Evolutionary conservation across 192 early-diverging fungal species (phyloP).

Genomic region (Lunasporangiospora selenospora): DNA sequence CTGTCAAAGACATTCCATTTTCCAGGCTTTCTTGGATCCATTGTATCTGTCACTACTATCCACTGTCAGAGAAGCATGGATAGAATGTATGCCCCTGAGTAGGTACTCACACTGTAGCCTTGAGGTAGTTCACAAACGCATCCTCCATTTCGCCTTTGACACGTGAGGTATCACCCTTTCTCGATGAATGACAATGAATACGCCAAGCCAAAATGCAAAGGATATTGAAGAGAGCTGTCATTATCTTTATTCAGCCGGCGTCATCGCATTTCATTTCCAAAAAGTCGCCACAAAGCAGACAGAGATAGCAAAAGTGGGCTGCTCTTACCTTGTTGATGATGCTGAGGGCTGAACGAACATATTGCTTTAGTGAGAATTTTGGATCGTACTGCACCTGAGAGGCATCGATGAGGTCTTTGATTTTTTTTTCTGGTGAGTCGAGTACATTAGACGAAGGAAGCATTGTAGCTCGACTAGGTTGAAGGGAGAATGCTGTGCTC

Average conservation of each 20-base stretch:
- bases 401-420: slow-evolving; percentile 18
- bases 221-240: neutral
- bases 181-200: too few relatives aligned
- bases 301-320: too few relatives aligned
- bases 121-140: slow-evolving; percentile 41
- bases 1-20: too few relatives aligned
- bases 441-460: slow-evolving; percentile 18
- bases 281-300: too few relatives aligned
- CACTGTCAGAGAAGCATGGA: too few relatives aligned
- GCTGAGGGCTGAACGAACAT: slow-evolving; percentile 31
- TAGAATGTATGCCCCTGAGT: too few relatives aligned
- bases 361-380: slow-evolving; percentile 12
- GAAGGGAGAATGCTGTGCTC: neutral
- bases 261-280: too few relatives aligned
- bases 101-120: slow-evolving; percentile 47
- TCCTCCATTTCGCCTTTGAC: slow-evolving; percentile 32
- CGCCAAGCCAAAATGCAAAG: neutral
- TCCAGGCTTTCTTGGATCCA: too few relatives aligned
- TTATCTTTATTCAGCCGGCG: neutral
- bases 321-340: slow-evolving; percentile 33
- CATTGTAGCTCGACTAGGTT: neutral
- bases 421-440: slow-evolving; percentile 43
- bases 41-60: too few relatives aligned
- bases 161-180: slow-evolving; percentile 25
- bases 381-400: slow-evolving; percentile 24